Conservation (phyloP, 2,329 filamentous ascomycete species). For the Apiospora phragmitis region DNA sequence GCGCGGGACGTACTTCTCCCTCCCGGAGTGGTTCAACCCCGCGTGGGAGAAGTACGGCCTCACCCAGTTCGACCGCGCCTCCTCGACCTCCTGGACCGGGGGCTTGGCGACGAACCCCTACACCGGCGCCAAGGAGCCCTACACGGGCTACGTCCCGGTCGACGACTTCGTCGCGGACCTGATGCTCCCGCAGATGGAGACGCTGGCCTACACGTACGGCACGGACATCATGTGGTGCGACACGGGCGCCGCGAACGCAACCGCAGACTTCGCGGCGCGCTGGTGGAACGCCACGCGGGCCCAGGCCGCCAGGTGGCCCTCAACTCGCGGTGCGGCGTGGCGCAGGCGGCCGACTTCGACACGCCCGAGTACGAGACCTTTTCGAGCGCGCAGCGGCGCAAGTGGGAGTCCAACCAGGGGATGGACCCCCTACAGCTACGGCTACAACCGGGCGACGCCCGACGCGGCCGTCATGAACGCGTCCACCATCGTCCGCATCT, state of each 20-base stretch:
- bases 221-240: conserved; percentile 49
- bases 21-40: conserved; percentile 47
- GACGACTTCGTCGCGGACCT: conserved; percentile 40
- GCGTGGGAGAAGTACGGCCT: conserved; percentile 40
- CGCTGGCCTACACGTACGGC: conserved; percentile 40
- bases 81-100: conserved; percentile 33
- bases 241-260: conserved; percentile 38
- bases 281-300: conserved; percentile 41
- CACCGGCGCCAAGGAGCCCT: conserved; percentile 37
- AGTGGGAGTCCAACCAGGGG: conserved; percentile 58
- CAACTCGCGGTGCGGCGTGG: conserved; percentile 54
- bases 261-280: conserved; percentile 35
- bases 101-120: conserved; percentile 41
- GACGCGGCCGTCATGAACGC: conserved; percentile 50
- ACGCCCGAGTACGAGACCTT: conserved; percentile 56
- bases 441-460: conserved; percentile 54
- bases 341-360: conserved; percentile 51
- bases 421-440: conserved; percentile 59
- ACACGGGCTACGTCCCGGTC: conserved; percentile 38
- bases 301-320: conserved; percentile 48
- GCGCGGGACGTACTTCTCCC: conserved; percentile 43
- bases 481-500: conserved; percentile 41
- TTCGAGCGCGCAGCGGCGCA: conserved; percentile 47
- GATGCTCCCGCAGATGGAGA: conserved; percentile 43
- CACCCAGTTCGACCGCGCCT: conserved; percentile 27